A percentile compares a stretch with the other conserved stretches of the same genome.
Conservation (phyloP, 2,329 filamentous ascomycete genomes). For the Fonsecaea pedrosoi region DNA sequence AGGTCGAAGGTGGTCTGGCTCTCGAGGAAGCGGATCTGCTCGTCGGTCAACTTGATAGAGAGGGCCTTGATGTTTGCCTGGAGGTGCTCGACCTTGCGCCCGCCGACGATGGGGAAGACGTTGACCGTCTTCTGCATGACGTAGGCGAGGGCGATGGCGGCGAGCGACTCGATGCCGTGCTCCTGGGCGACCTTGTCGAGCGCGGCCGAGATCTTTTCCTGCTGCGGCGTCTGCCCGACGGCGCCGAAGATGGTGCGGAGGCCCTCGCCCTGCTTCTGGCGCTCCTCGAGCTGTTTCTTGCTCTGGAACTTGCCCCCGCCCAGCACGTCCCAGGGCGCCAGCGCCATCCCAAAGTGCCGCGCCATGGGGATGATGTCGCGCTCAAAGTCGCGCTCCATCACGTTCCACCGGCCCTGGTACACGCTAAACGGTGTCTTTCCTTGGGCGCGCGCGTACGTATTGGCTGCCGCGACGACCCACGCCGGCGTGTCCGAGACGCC, state of each 20-base stretch:
- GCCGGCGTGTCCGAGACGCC: slow-evolving; percentile 52
- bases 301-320: slow-evolving; percentile 61
- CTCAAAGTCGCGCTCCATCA: slow-evolving; percentile 50
- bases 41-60: slow-evolving; percentile 56
- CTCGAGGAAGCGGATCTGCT: slow-evolving; percentile 64
- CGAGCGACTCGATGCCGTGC: slow-evolving; percentile 63
- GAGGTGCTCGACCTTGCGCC: slow-evolving; percentile 72
- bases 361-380: slow-evolving; percentile 53
- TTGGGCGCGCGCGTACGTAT: slow-evolving; percentile 49
- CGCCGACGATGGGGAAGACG: slow-evolving; percentile 76
- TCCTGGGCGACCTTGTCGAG: slow-evolving; percentile 45
- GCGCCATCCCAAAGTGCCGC: slow-evolving; percentile 51
- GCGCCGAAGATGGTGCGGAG: slow-evolving; percentile 54
- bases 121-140: slow-evolving; percentile 74
- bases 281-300: slow-evolving; percentile 56
- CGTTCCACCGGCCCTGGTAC: slow-evolving; percentile 50
- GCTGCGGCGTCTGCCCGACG: slow-evolving; percentile 18
- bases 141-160: slow-evolving; percentile 73
- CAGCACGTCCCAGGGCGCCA: slow-evolving; percentile 67
- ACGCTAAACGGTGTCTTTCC: slow-evolving; percentile 51
- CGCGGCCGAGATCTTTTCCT: slow-evolving; percentile 35
- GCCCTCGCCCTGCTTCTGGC: slow-evolving; percentile 40
- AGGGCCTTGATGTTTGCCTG: slow-evolving; percentile 73
- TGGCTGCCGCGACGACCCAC: slow-evolving; percentile 50
- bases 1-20: slow-evolving; percentile 59